A percentile compares a stretch with the other conserved stretches of the same genome.
These are phyloP conservation scores for Gamarada debralockiae DNA, from an alignment of 495 filamentous ascomycete species.

Conservation along the genomic window DNA sequence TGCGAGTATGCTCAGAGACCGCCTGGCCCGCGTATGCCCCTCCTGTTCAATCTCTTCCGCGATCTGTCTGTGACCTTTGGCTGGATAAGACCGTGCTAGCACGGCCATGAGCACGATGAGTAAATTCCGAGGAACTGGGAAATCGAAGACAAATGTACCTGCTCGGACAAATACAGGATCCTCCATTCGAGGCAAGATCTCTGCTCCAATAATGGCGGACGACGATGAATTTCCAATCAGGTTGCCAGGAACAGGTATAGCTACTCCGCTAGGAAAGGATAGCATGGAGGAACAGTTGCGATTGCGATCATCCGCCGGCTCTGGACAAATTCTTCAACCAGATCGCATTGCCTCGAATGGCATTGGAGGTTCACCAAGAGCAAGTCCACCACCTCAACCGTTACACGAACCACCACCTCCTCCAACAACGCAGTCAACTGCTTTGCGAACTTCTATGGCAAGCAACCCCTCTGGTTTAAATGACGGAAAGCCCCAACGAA, in stretches of 20 bases:
- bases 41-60: neutral
- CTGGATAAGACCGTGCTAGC: neutral
- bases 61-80: neutral
- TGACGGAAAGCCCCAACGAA: conserved; percentile 35
- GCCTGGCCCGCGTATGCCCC: conserved; percentile 14
- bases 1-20: conserved; percentile 3
- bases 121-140: conserved; percentile 13
- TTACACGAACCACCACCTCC: conserved; percentile 4
- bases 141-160: conserved; percentile 15
- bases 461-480: conserved; percentile 14
- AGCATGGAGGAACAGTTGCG: conserved; percentile 10
- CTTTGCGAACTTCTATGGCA: conserved; percentile 14
- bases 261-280: conserved; percentile 24
- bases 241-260: conserved; percentile 31
- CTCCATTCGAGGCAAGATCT: conserved; percentile 47
- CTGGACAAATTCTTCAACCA: neutral
- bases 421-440: conserved; percentile 3
- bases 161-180: conserved; percentile 16
- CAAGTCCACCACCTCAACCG: neutral
- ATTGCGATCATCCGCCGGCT: conserved; percentile 4
- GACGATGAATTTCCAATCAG: conserved; percentile 43
- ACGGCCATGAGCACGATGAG: conserved; percentile 10
- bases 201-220: conserved; percentile 36
- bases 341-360: conserved; percentile 1
- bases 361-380: neutral